Conservation (phyloP, 441 rosid genomes). For the Euphorbia schlechtendalii region DNA sequence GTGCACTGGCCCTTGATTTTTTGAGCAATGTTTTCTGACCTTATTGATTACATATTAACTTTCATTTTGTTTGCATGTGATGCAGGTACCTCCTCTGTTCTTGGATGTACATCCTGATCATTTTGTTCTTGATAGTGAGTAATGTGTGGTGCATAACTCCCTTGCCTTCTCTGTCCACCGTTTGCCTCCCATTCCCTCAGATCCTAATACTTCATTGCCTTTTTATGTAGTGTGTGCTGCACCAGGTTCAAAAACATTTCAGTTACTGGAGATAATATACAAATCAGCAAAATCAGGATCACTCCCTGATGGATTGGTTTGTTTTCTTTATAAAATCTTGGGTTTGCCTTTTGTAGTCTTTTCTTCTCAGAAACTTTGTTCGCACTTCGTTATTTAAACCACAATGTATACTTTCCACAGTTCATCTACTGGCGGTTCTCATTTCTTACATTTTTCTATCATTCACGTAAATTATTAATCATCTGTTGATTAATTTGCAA, state of each 20-base stretch:
- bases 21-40: background rate
- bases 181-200: background rate
- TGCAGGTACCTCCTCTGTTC: conserved; percentile 91
- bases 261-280: conserved; percentile 83
- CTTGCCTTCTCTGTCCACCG: background rate
- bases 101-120: conserved; percentile 78
- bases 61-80: conserved; percentile 13
- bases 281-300: conserved; percentile 58
- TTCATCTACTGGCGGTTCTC: background rate
- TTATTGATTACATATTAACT: background rate
- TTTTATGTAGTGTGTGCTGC: conserved; percentile 86
- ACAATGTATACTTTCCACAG: background rate
- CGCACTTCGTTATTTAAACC: background rate
- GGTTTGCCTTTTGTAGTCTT: background rate
- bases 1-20: background rate
- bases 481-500: background rate
- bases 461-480: too few species aligned
- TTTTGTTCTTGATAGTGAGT: conserved; percentile 86
- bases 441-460: too few species aligned
- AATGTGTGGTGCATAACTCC: conserved; percentile 17
- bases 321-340: conserved; percentile 20
- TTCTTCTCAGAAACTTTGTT: background rate
- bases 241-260: conserved; percentile 97
- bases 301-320: conserved; percentile 67
- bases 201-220: background rate